These are phyloP conservation scores for Neobulgaria alba DNA, from an alignment of 2,329 filamentous ascomycete species.

Conservation along the genomic window DNA sequence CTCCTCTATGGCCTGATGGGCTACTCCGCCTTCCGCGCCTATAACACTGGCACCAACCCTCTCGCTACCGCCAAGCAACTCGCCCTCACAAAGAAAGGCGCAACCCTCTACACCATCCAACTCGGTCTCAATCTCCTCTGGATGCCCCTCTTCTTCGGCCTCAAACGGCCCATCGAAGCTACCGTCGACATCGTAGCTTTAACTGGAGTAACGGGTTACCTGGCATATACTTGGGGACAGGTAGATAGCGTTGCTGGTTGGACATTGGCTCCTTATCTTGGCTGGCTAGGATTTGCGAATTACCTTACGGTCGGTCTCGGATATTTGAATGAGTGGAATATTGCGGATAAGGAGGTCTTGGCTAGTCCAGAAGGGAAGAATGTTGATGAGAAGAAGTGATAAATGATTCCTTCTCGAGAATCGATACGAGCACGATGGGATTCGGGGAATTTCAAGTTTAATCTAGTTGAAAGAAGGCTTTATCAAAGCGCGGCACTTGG, in stretches of 20 bases:
- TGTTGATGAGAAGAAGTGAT: constrained; percentile 24
- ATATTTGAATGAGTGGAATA: constrained; percentile 59
- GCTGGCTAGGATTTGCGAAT: constrained; percentile 79
- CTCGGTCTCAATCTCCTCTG: constrained; percentile 77
- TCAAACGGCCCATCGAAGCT: constrained; percentile 64
- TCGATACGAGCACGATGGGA: no score
- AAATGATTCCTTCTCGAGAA: constrained; percentile 22
- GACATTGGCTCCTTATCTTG: constrained; percentile 72
- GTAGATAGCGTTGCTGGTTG: constrained; percentile 66
- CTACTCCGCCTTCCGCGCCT: constrained; percentile 76
- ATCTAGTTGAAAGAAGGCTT: no score
- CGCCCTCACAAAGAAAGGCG: constrained; percentile 50
- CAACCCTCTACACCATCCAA: constrained; percentile 78
- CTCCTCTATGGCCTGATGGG: constrained; percentile 72
- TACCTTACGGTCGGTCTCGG: constrained; percentile 69
- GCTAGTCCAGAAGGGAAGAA: constrained; percentile 17
- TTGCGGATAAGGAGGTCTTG: constrained; percentile 31
- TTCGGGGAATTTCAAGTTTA: no score
- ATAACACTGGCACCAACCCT: constrained; percentile 38
- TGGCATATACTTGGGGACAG: constrained; percentile 67
- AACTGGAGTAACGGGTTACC: constrained; percentile 61
- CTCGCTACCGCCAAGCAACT: constrained; percentile 17
- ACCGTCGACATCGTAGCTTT: constrained; percentile 67
- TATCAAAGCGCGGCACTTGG: no score
- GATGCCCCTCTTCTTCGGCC: constrained; percentile 90